Evolutionary conservation across 371 early-diverging fungal genomes (phyloP).

Genomic region (Mucor velutinosus): DNA sequence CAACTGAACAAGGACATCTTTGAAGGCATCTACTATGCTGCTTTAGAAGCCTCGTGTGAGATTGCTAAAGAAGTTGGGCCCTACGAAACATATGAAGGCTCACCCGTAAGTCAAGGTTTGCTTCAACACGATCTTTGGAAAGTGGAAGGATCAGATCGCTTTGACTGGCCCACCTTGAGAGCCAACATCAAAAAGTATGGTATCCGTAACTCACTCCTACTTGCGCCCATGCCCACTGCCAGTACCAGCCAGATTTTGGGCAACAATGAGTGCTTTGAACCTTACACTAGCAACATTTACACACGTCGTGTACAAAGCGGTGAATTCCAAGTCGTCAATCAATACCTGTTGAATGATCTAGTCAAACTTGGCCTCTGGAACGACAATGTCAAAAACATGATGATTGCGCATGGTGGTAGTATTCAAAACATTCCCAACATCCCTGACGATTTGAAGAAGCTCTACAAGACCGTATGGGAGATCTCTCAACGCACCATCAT

Average conservation of each 20-base stretch:
- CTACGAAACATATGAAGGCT: conserved; percentile 92
- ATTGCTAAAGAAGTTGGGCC: conserved; percentile 84
- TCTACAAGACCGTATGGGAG: conserved; percentile 99
- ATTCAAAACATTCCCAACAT: conserved; percentile 81
- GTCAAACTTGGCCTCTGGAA: conserved; percentile 95
- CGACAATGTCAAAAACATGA: conserved; percentile 94
- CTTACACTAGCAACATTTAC: conserved; percentile 98
- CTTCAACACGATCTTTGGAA: conserved; percentile 98
- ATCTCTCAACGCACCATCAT: conserved; percentile 89
- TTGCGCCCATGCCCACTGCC: conserved; percentile 99
- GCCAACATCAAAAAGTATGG: conserved; percentile 88
- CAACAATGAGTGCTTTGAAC: conserved; percentile 99
- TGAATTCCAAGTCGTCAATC: conserved; percentile 99
- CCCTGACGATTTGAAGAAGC: conserved; percentile 90
- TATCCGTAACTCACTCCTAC: conserved; percentile 97
- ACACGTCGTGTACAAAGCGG: conserved; percentile 98
- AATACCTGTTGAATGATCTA: conserved; percentile 94
- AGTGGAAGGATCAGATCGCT: conserved; percentile 76
- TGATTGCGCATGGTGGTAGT: conserved; percentile 96
- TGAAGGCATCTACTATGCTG: conserved; percentile 98
- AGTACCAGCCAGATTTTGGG: conserved; percentile 99
- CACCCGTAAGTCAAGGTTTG: conserved; percentile 91
- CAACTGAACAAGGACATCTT: conserved; percentile 93
- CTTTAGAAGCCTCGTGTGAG: conserved; percentile 95
- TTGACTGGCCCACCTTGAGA: conserved; percentile 94